These are phyloP conservation scores for Claviceps capensis DNA, from an alignment of 2,329 filamentous ascomycete species.

Conservation along the genomic window DNA sequence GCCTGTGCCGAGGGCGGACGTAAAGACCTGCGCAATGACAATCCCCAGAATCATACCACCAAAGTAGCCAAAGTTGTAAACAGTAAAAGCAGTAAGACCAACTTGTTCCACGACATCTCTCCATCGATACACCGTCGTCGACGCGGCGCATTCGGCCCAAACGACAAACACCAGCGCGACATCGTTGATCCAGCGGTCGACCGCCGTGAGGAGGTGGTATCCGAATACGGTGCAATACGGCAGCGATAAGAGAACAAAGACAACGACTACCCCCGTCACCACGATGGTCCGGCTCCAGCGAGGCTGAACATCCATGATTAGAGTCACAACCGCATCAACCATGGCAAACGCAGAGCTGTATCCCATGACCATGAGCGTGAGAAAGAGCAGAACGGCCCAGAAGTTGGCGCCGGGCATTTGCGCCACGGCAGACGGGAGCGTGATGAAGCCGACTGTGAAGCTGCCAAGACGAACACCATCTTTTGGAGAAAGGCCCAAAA, in stretches of 20 bases:
- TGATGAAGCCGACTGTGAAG: constrained; percentile 45
- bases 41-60: constrained; percentile 38
- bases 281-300: constrained; percentile 32
- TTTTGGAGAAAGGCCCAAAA: constrained; percentile 22
- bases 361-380: constrained; percentile 43
- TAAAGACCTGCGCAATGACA: constrained; percentile 31
- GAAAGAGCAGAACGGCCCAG: constrained; percentile 44
- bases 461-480: constrained; percentile 31
- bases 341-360: constrained; percentile 46
- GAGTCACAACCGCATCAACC: constrained; percentile 41
- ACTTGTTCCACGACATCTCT: constrained; percentile 30
- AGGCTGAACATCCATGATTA: constrained; percentile 38
- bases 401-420: constrained; percentile 44
- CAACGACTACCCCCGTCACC: constrained; percentile 32
- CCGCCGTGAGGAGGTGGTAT: constrained; percentile 38
- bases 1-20: constrained; percentile 31
- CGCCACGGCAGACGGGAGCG: constrained; percentile 39
- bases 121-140: constrained; percentile 40
- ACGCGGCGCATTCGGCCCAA: constrained; percentile 35
- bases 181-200: constrained; percentile 44
- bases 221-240: constrained; percentile 45
- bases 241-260: constrained; percentile 39
- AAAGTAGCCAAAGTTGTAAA: constrained; percentile 39
- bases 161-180: constrained; percentile 40
- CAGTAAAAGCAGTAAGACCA: constrained; percentile 26